These are phyloP conservation scores for Haematococcus sp. DNA, from an alignment of 139 green algal species.

Conservation along the genomic window DNA sequence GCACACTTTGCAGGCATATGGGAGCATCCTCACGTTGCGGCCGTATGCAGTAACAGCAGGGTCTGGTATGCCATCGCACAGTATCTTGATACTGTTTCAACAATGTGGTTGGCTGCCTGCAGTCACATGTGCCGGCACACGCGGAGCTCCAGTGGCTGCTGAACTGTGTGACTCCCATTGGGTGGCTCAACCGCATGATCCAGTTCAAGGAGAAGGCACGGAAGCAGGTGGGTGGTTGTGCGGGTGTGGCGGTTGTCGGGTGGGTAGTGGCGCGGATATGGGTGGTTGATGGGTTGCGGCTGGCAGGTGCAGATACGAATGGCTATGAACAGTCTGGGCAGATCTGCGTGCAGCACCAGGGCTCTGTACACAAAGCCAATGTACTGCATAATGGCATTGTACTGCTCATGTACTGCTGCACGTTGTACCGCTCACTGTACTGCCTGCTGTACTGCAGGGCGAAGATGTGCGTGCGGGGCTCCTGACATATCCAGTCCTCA, in stretches of 20 bases:
- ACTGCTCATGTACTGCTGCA: too few relatives aligned
- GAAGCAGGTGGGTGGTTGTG: constrained; percentile 58
- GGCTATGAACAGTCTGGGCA: not conserved
- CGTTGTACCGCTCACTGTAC: not conserved
- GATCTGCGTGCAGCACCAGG: too few relatives aligned
- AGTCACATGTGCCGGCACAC: constrained; percentile 82
- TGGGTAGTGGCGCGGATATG: not conserved
- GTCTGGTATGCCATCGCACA: too few relatives aligned
- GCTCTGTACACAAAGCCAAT: too few relatives aligned
- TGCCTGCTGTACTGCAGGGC: constrained; percentile 35
- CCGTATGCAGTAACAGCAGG: too few relatives aligned
- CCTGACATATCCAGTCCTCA: constrained; percentile 98
- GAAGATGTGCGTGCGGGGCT: constrained; percentile 91
- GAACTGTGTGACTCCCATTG: constrained; percentile 86
- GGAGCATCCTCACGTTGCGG: too few relatives aligned
- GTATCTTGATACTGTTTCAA: too few relatives aligned
- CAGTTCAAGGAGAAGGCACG: constrained; percentile 97
- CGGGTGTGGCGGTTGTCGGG: not conserved
- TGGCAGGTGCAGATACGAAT: not conserved
- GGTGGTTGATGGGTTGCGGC: too few relatives aligned
- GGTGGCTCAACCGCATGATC: constrained; percentile 96
- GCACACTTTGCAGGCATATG: too few relatives aligned
- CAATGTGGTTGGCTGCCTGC: constrained; percentile 3
- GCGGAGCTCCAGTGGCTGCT: constrained; percentile 35
- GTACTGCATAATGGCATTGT: too few relatives aligned